phyloP scores from a whole-genome alignment of 805 yeast species.

The Candida chauliodis region DNA sequence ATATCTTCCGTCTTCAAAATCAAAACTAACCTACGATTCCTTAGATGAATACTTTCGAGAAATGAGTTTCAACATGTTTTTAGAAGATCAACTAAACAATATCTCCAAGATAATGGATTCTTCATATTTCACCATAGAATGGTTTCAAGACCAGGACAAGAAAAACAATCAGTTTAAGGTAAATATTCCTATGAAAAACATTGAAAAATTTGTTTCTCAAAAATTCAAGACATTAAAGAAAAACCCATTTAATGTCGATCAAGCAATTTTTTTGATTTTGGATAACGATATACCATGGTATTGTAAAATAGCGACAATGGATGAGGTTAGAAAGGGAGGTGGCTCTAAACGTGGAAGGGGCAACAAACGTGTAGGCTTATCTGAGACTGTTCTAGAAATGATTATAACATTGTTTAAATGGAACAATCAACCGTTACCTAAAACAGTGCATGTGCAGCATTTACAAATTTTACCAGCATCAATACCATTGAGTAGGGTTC shows the following conservation, averaged over 20 bases:
- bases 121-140: conserved; percentile 47
- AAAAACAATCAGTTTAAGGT: conserved; percentile 39
- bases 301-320: conserved; percentile 47
- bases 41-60: conserved; percentile 53
- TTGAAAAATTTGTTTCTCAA: conserved; percentile 48
- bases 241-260: conserved; percentile 57
- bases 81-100: conserved; percentile 50
- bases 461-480: conserved; percentile 55
- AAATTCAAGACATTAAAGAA: conserved; percentile 50
- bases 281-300: conserved; percentile 56
- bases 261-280: conserved; percentile 53
- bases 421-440: conserved; percentile 57
- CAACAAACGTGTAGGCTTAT: conserved; percentile 15
- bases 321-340: conserved; percentile 19
- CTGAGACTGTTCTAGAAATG: conserved; percentile 30
- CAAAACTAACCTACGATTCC: conserved; percentile 46
- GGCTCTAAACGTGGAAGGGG: conserved; percentile 19
- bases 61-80: conserved; percentile 57
- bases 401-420: conserved; percentile 54
- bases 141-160: conserved; percentile 46
- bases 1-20: conserved; percentile 30
- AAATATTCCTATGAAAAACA: conserved; percentile 41
- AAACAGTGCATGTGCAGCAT: conserved; percentile 32
- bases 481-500: conserved; percentile 58
- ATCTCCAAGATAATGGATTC: conserved; percentile 27